Evolutionary conservation across 2,329 filamentous ascomycete species (phyloP), one percentile per base, ranked within the genome.

Genomic region (Colletotrichum sublineola): DNA sequence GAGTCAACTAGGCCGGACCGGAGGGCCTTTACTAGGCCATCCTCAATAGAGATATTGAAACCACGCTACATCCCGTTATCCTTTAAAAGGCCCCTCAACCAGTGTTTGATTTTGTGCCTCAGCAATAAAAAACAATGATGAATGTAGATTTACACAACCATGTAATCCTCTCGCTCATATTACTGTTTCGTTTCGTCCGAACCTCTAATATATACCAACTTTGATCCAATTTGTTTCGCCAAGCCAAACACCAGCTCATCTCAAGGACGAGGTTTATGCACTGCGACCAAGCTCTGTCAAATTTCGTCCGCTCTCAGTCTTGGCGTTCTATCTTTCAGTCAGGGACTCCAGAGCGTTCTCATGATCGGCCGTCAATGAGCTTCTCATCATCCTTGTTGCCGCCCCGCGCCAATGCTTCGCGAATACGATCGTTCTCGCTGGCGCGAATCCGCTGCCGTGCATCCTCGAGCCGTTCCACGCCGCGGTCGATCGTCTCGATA

Each of bases 401-500:
- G 4, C 84, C 85, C 73, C 84, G 84, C 18, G 84, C 83, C 66
- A 91, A 76, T 3, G 86, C 87, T 76, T 87, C 84, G 67, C 84
- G 82, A 36, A 91, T 82, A 63, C 87, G 82, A 44, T 92, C 88
- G 53, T 89, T 85, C 82, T 93, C 90, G 20, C 89, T 81, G 40
- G 84, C 86, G 66, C 88, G 84, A 24, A 90, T 88, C 73, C 89
- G 87, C 53, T 87, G 86, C 71, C 93, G 85, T 58, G 91, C 90
- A 31, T 83, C 81, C 79, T 94, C 91, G 73, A 96, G 82, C 74
- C 94, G 86, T 80, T 95, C 92, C 1, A 95, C 89, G 0, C 92
- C 92, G 61, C 89, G 84, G 69, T 92, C 86, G 73, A 96, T 94
- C 68, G 90, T 91, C 75, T 94, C 90, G 52, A 96, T 91, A 78